phyloP scores from a whole-genome alignment of 2,329 filamentous ascomycete genomes.

The Aphanocladium album region DNA sequence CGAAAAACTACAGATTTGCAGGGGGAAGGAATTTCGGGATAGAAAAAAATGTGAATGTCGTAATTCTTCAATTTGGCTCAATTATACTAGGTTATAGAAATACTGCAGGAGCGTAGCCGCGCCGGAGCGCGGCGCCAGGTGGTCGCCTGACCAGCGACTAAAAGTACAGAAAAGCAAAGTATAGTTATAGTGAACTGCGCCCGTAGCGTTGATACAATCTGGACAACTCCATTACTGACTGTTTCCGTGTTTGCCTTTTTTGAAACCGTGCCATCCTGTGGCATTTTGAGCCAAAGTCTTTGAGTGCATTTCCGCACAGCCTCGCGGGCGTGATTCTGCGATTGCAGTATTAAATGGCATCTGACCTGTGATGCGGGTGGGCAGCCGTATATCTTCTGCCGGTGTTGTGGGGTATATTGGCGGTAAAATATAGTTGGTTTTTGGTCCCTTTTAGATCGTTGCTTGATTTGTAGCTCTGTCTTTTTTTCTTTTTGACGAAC shows the following conservation, averaged over 20 bases:
- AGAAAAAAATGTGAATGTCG: too few relatives aligned
- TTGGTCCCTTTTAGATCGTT: background rate
- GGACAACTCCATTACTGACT: background rate
- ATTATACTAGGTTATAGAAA: background rate
- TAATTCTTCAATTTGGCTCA: background rate
- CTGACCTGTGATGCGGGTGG: background rate
- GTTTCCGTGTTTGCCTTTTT: background rate
- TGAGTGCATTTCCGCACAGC: background rate
- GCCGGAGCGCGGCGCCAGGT: background rate
- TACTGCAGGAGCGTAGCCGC: background rate
- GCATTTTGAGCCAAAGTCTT: background rate
- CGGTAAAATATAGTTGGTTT: background rate
- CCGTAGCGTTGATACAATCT: background rate
- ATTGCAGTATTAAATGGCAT: background rate
- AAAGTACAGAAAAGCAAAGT: conserved; percentile 7
- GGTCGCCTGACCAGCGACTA: conserved; percentile 4
- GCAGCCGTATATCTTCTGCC: background rate
- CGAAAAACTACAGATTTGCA: background rate
- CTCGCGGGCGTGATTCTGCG: background rate
- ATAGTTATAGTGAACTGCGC: background rate
- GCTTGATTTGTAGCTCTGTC: background rate
- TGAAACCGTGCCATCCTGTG: background rate
- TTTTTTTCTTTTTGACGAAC: background rate
- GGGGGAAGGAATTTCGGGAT: too few relatives aligned
- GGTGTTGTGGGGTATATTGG: background rate